phyloP scores from a whole-genome alignment of 192 early-diverging fungal genomes.

The Dissophora ornata region DNA sequence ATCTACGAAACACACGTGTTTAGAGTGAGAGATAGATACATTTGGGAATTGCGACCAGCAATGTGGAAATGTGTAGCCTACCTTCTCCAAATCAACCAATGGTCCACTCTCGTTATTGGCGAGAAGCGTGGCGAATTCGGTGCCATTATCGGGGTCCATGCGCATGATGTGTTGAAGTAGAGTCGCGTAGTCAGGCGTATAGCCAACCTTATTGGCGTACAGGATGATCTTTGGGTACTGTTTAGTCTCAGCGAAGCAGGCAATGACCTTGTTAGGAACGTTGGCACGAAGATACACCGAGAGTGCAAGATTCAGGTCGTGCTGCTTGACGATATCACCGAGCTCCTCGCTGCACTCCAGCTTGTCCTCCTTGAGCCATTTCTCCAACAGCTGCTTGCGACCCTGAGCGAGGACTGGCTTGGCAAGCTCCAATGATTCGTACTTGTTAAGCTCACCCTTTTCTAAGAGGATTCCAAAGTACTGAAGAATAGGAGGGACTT shows the following conservation, averaged over 20 bases:
- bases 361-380: constrained; percentile 99
- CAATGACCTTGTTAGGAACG: constrained; percentile 91
- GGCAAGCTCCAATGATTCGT: constrained; percentile 94
- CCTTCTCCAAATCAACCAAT: constrained; percentile 84
- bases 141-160: constrained; percentile 91
- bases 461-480: constrained; percentile 98
- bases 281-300: constrained; percentile 96
- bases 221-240: constrained; percentile 97
- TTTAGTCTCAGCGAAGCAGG: constrained; percentile 95
- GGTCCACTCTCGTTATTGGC: constrained; percentile 86
- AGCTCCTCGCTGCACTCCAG: constrained; percentile 98
- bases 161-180: constrained; percentile 93
- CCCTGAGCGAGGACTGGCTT: constrained; percentile 90
- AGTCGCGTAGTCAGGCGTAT: constrained; percentile 90
- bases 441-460: constrained; percentile 93
- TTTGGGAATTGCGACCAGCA: too few species aligned
- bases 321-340: constrained; percentile 94
- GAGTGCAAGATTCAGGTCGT: constrained; percentile 90
- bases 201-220: constrained; percentile 95
- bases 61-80: constrained; percentile 16
- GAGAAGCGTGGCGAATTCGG: constrained; percentile 91
- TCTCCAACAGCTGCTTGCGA: constrained; percentile 93
- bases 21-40: too few species aligned
- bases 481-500: constrained; percentile 93
- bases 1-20: constrained; percentile 70